These are phyloP conservation scores for Amoeboaphelidium occidentale DNA, from an alignment of 371 early-diverging fungal species.

Conservation along the genomic window DNA sequence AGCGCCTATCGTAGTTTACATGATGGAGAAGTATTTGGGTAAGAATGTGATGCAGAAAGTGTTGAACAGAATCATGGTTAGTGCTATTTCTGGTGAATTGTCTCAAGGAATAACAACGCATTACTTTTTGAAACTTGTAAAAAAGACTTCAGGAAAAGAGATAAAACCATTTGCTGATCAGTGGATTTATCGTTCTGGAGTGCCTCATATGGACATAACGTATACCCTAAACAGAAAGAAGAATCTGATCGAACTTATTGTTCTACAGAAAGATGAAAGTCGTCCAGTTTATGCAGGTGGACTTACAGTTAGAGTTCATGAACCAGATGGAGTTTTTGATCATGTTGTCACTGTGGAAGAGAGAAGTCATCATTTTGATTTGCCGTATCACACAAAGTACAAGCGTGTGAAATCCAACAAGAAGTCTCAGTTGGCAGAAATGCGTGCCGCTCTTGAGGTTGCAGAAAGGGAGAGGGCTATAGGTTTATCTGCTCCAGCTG, in stretches of 20 bases:
- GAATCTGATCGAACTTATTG: conserved; percentile 67
- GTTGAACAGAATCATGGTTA: conserved; percentile 44
- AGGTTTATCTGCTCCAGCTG: conserved; percentile 25
- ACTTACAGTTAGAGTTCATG: conserved; percentile 67
- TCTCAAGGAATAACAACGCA: conserved; percentile 51
- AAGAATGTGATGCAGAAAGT: conserved; percentile 59
- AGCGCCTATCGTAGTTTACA: conserved; percentile 61
- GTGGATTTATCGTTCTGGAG: conserved; percentile 49
- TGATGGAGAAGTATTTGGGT: conserved; percentile 73
- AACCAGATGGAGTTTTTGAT: conserved; percentile 81
- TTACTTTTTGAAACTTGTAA: conserved; percentile 45
- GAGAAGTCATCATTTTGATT: conserved; percentile 41
- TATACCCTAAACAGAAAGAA: conserved; percentile 75
- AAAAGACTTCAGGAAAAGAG: conserved; percentile 45
- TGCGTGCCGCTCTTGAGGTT: neutral
- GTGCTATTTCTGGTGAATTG: conserved; percentile 59
- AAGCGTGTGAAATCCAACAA: conserved; percentile 52
- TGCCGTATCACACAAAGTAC: conserved; percentile 85
- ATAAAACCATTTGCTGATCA: conserved; percentile 61
- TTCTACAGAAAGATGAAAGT: conserved; percentile 40
- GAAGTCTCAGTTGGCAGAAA: conserved; percentile 7
- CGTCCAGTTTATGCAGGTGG: conserved; percentile 40
- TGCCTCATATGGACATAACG: conserved; percentile 45
- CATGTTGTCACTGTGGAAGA: conserved; percentile 69
- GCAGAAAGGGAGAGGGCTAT: neutral